Evolutionary conservation across 2,329 filamentous ascomycete species (phyloP).

Genomic region (Colletotrichum sidae): DNA sequence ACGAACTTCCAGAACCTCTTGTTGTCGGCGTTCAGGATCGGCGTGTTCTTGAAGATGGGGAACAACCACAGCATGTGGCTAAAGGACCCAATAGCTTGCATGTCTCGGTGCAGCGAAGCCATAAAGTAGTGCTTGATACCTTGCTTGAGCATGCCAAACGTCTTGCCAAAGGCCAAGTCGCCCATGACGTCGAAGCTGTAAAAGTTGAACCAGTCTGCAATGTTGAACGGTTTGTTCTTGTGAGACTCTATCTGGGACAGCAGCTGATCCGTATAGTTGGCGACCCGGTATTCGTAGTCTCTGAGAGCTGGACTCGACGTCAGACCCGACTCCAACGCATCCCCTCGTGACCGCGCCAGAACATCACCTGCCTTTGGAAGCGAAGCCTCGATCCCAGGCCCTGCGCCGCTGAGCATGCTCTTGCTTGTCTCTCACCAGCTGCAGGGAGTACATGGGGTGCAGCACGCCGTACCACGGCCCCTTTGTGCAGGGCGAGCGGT

Average conservation of each 20-base stretch:
- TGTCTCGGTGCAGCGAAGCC: slow-evolving; percentile 40
- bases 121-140: slow-evolving; percentile 44
- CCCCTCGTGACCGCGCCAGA: too few relatives aligned
- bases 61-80: slow-evolving; percentile 41
- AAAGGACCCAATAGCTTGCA: slow-evolving; percentile 41
- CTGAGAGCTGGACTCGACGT: slow-evolving; percentile 32
- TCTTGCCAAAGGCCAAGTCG: slow-evolving; percentile 52
- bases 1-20: slow-evolving; percentile 39
- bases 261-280: slow-evolving; percentile 41
- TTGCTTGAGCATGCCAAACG: slow-evolving; percentile 48
- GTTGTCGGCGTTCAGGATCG: slow-evolving; percentile 39
- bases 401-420: slow-evolving; percentile 47
- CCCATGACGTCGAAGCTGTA: slow-evolving; percentile 56
- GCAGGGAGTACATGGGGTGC: slow-evolving; percentile 44
- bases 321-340: neutral
- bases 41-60: slow-evolving; percentile 40
- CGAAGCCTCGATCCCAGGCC: slow-evolving; percentile 48
- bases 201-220: slow-evolving; percentile 48
- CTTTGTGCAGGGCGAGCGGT: slow-evolving; percentile 45
- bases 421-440: slow-evolving; percentile 45
- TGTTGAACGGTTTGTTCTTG: slow-evolving; percentile 42
- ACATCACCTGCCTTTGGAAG: slow-evolving; percentile 42
- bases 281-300: slow-evolving; percentile 45
- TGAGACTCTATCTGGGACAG: slow-evolving; percentile 40
- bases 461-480: slow-evolving; percentile 49